Conservation (phyloP, 306 rosid genomes). For the Sindora glabra region DNA sequence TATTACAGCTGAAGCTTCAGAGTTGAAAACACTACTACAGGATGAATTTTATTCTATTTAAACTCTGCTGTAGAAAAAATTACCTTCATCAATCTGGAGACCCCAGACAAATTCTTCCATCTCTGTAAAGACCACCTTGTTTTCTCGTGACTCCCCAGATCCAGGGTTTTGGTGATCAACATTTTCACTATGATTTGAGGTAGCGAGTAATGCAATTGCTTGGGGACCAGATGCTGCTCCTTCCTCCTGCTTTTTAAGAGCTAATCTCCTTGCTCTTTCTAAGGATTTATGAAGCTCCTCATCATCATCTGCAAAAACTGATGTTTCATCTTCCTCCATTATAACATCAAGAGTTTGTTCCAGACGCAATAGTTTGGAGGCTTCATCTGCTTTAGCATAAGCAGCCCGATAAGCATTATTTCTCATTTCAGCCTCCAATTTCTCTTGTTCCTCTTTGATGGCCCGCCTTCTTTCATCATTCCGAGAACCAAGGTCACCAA, state of each 20-base stretch:
- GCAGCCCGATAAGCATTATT: slow-evolving; percentile 78
- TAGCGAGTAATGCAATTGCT: slow-evolving; percentile 68
- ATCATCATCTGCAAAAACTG: slow-evolving; percentile 63
- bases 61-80: background rate
- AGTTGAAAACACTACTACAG: background rate
- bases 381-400: slow-evolving; percentile 83
- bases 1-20: background rate
- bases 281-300: slow-evolving; percentile 79
- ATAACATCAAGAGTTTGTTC: slow-evolving; percentile 44
- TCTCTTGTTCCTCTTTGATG: slow-evolving; percentile 59
- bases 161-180: slow-evolving; percentile 42
- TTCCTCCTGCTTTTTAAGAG: slow-evolving; percentile 66
- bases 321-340: slow-evolving; percentile 56
- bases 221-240: slow-evolving; percentile 58
- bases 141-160: slow-evolving; percentile 62
- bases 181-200: slow-evolving; percentile 37
- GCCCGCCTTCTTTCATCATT: slow-evolving; percentile 62
- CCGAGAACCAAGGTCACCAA: slow-evolving; percentile 85
- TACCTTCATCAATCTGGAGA: slow-evolving; percentile 93
- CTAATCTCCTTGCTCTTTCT: slow-evolving; percentile 69
- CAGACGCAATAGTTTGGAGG: slow-evolving; percentile 63
- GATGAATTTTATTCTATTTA: background rate
- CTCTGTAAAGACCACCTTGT: slow-evolving; percentile 85
- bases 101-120: slow-evolving; percentile 99
- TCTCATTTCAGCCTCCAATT: slow-evolving; percentile 71